Base-by-base conservation (phyloP, 306 rosid species). In the Pachyrhizus erosus region DNA sequence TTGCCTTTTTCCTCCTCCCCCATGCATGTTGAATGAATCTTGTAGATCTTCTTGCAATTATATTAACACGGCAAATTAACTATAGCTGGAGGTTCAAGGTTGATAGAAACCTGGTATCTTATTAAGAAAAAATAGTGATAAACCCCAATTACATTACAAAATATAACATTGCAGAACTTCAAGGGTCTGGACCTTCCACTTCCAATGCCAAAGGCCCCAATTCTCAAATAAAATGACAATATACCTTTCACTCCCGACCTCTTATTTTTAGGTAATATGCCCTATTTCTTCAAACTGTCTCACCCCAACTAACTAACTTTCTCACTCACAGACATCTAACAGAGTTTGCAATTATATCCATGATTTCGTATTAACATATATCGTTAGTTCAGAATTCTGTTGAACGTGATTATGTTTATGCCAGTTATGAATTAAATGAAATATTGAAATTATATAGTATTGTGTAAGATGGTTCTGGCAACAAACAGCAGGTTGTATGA, bases 21-120 rank as follows among this genome's bases (percentile, higher is more conserved):
- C 29, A 23, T 61, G 76, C 79, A 13, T 86, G 11, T 79, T 79
- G 40, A 71, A 55, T 84, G 73, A 75, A 75, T 82, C 29, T 66
- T 55, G 48, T 72, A 71, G 82, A 58, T 54, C 79, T 60, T 27
- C 57, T 75, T 76, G 54, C 77, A 57, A 61, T 67, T 21, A 37
- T 78, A 67, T 71, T 54, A 70, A 10, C 29, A 57, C 29, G 49
- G n/a, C 71, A 77, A 26, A 57, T 31, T 54, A 46, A 76, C 43
- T 76, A 58, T 68, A 48, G 71, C 58, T 60, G 37, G 60, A 40
- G n/a, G 52, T 55, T 71, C 7, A 26, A 23, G 46, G 48, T 60
- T 5, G 34, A 24, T 60, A 24, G 37, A 24, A 60, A 57, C 64
- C 37, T 26, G 67, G n/a, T 11, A 3, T 23, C 33, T 58, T 58